Percentiles rank a stretch among this genome's conserved stretches.
phyloP scores from a whole-genome alignment of 169 alveolate species.

The Babesia gibsoni region DNA sequence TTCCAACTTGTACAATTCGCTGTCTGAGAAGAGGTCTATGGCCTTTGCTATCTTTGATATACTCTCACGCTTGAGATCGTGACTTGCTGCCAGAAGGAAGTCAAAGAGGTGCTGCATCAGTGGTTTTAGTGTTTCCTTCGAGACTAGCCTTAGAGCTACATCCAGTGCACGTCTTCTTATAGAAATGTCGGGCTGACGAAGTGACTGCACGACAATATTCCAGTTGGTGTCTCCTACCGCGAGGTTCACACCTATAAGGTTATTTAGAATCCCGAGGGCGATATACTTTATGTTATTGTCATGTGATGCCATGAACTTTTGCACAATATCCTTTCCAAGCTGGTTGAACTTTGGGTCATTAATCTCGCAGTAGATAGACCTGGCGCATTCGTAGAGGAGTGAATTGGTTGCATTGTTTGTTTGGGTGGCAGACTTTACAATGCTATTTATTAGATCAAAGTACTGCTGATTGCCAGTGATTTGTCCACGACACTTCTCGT shows the following conservation, averaged over 20 bases:
- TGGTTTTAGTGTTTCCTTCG: conserved; percentile 86
- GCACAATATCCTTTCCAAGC: conserved; percentile 88
- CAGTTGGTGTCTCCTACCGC: conserved; percentile 67
- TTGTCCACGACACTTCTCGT: conserved; percentile 34
- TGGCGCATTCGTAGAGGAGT: conserved; percentile 95
- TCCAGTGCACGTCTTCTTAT: conserved; percentile 95
- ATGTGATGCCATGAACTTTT: conserved; percentile 89
- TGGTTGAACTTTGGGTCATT: conserved; percentile 73
- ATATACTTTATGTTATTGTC: conserved; percentile 90
- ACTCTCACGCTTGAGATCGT: conserved; percentile 87
- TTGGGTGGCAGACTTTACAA: conserved; percentile 82
- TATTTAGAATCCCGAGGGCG: conserved; percentile 85
- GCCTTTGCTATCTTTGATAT: conserved; percentile 84
- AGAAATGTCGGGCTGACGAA: conserved; percentile 94
- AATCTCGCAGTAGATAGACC: conserved; percentile 91
- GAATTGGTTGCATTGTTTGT: conserved; percentile 97
- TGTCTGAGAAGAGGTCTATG: conserved; percentile 78
- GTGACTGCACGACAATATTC: conserved; percentile 78
- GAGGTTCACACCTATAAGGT: conserved; percentile 88
- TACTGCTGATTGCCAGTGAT: conserved; percentile 36
- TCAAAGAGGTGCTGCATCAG: conserved; percentile 90
- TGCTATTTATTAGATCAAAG: conserved; percentile 25
- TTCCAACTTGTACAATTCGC: conserved; percentile 83
- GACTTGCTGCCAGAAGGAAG: conserved; percentile 84
- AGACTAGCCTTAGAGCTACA: conserved; percentile 90